Conservation (phyloP, 352 stramenopile genomes). For the Phytophthora cryptogea region DNA sequence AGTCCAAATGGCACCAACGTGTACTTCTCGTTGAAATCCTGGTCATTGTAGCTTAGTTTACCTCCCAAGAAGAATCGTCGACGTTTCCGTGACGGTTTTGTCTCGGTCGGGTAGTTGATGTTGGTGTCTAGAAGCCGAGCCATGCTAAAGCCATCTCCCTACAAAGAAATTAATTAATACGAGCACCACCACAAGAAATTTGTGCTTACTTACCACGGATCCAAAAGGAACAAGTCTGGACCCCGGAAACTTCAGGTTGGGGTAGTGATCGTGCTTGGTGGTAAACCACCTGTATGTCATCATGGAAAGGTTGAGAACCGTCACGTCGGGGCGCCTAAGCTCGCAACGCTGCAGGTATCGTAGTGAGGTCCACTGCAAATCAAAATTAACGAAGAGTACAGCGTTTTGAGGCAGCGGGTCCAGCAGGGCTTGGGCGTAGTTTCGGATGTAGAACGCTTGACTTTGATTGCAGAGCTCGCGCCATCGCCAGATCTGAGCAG, state of each 20-base stretch:
- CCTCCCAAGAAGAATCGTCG: constrained; percentile 83
- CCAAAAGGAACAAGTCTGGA: constrained; percentile 46
- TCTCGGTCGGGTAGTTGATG: constrained; percentile 6
- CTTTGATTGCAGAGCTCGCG: constrained; percentile 56
- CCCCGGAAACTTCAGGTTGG: constrained; percentile 65
- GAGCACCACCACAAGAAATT: not conserved
- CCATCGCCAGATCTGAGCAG: constrained; percentile 44
- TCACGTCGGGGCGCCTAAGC: constrained; percentile 68
- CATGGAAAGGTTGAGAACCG: constrained; percentile 90
- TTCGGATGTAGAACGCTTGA: constrained; percentile 69
- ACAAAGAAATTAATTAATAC: constrained; percentile 1
- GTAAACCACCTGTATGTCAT: constrained; percentile 89
- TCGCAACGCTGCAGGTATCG: constrained; percentile 93
- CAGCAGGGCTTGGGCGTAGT: constrained; percentile 88
- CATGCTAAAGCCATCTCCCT: constrained; percentile 57
- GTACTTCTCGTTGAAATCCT: constrained; percentile 56
- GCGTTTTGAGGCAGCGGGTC: constrained; percentile 79
- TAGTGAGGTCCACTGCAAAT: constrained; percentile 91
- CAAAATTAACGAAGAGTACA: constrained; percentile 92
- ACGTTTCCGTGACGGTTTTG: constrained; percentile 1
- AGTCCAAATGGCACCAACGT: constrained; percentile 56
- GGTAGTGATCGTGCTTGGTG: constrained; percentile 74
- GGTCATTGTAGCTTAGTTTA: constrained; percentile 72
- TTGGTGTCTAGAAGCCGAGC: constrained; percentile 51
- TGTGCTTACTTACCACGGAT: constrained; percentile 27